These are phyloP conservation scores for Neurospora sp. DNA, from an alignment of 495 filamentous ascomycete genomes.

Conservation along the genomic window DNA sequence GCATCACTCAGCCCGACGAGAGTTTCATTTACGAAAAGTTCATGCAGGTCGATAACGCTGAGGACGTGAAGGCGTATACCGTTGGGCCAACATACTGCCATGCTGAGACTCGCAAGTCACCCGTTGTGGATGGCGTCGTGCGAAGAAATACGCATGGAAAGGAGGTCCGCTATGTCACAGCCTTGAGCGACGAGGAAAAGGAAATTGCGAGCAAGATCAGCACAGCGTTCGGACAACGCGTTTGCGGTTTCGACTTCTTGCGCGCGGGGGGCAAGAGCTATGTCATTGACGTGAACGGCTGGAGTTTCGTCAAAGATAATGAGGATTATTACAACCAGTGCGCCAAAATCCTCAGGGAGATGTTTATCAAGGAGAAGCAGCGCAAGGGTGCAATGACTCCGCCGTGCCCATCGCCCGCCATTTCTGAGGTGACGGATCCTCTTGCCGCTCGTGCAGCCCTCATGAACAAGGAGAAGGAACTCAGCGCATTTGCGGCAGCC, in stretches of 20 bases:
- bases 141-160: slow-evolving; percentile 94
- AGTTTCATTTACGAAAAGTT: slow-evolving; percentile 98
- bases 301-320: slow-evolving; percentile 99
- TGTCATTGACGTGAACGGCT: slow-evolving; percentile 98
- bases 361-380: slow-evolving; percentile 69
- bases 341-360: slow-evolving; percentile 71
- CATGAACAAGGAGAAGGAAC: slow-evolving; percentile 26
- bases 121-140: slow-evolving; percentile 92
- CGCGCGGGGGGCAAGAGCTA: slow-evolving; percentile 81
- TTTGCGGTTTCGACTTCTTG: slow-evolving; percentile 94
- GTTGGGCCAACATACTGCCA: slow-evolving; percentile 91
- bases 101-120: slow-evolving; percentile 92
- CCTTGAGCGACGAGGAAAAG: slow-evolving; percentile 68
- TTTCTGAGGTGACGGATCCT: slow-evolving; percentile 32
- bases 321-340: slow-evolving; percentile 95
- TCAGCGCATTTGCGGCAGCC: slow-evolving; percentile 12
- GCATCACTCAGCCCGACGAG: slow-evolving; percentile 61
- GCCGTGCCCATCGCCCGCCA: slow-evolving; percentile 32
- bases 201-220: slow-evolving; percentile 83
- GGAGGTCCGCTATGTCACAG: slow-evolving; percentile 90
- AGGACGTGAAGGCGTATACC: slow-evolving; percentile 98
- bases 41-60: slow-evolving; percentile 86
- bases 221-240: slow-evolving; percentile 82
- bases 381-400: slow-evolving; percentile 33
- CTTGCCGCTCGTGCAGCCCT: slow-evolving; percentile 20